Evolutionary conservation across 192 early-diverging fungal genomes (phyloP).

Genomic region (Podila verticillata): DNA sequence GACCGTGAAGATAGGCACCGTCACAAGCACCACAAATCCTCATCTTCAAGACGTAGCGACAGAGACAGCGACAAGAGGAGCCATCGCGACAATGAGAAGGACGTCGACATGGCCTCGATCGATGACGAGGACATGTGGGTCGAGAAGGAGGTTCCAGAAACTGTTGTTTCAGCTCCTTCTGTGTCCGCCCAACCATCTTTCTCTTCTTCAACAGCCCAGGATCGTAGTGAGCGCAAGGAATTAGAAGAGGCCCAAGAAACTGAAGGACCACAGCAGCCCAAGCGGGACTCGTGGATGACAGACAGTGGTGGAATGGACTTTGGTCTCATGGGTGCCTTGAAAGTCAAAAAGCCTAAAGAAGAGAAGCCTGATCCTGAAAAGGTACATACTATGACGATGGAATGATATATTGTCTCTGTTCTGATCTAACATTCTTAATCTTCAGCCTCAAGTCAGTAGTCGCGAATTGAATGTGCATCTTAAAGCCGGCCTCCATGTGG

Average conservation of each 20-base stretch:
- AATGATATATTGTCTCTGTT: neutral
- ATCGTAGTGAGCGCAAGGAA: neutral
- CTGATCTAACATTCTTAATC: neutral
- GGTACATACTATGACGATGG: constrained; percentile 12
- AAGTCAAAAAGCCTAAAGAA: constrained; percentile 50
- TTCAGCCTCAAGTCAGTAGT: constrained; percentile 51
- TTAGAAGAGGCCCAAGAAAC: neutral
- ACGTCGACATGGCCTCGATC: constrained; percentile 4
- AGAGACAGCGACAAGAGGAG: constrained; percentile 1
- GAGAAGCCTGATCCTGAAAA: constrained; percentile 54
- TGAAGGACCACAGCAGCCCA: constrained; percentile 4
- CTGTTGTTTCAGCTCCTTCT: neutral
- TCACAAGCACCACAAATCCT: constrained; percentile 18
- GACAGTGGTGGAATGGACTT: constrained; percentile 52
- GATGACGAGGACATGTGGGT: constrained; percentile 50
- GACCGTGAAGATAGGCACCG: constrained; percentile 16
- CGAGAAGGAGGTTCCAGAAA: constrained; percentile 25
- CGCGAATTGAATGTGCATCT: constrained; percentile 57
- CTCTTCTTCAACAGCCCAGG: neutral
- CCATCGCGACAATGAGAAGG: constrained; percentile 2
- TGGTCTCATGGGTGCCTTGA: constrained; percentile 50
- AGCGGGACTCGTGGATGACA: constrained; percentile 49
- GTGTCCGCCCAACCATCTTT: neutral
- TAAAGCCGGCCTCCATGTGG: constrained; percentile 51
- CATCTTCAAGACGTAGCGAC: constrained; percentile 14